These are phyloP conservation scores for Clonostachys rhizophaga DNA, from an alignment of 2,329 filamentous ascomycete genomes.

Conservation along the genomic window DNA sequence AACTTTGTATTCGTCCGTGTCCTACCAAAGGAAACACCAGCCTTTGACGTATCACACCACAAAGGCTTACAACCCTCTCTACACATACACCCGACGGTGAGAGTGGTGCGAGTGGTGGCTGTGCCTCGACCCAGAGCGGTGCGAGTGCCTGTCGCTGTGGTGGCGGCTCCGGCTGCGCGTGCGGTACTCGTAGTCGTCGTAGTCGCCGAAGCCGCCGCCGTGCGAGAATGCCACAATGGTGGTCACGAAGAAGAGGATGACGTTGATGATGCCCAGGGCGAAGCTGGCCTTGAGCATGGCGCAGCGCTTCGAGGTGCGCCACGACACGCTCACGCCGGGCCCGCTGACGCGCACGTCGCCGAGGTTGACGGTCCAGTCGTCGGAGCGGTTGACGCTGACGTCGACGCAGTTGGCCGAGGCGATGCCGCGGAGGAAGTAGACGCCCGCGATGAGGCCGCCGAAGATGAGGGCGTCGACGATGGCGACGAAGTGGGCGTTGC, in stretches of 20 bases:
- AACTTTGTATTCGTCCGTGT: not conserved
- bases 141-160: slow-evolving; percentile 32
- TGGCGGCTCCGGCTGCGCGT: slow-evolving; percentile 24
- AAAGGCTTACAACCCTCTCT: slow-evolving; percentile 2
- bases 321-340: slow-evolving; percentile 40
- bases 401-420: slow-evolving; percentile 61
- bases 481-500: slow-evolving; percentile 57
- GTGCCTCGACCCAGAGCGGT: slow-evolving; percentile 24
- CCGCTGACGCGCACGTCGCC: slow-evolving; percentile 54
- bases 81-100: slow-evolving; percentile 47
- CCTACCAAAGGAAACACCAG: not conserved
- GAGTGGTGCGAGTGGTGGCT: slow-evolving; percentile 40
- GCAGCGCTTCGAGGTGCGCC: slow-evolving; percentile 68
- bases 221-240: slow-evolving; percentile 62
- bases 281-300: slow-evolving; percentile 89
- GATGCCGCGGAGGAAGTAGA: slow-evolving; percentile 56
- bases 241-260: slow-evolving; percentile 75
- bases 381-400: slow-evolving; percentile 47
- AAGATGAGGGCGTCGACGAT: slow-evolving; percentile 58
- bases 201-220: slow-evolving; percentile 37
- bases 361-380: slow-evolving; percentile 51
- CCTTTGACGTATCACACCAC: not conserved
- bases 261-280: slow-evolving; percentile 86
- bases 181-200: slow-evolving; percentile 7
- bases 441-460: slow-evolving; percentile 58